Base-by-base conservation (phyloP, 805 yeast species). In the Grigorovia humatica region DNA sequence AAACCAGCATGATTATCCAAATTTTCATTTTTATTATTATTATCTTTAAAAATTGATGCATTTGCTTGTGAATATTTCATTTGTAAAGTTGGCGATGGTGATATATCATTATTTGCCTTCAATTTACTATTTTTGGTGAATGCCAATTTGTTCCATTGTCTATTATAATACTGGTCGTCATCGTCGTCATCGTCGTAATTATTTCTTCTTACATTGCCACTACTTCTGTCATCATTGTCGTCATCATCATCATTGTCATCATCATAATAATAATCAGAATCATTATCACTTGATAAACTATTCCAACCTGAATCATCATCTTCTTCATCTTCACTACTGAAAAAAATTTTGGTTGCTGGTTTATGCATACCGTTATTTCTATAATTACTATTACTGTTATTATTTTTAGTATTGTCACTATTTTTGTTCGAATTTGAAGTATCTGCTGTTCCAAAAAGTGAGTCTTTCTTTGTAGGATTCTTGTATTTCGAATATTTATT, bases 321-420 rank as follows among this genome's bases (percentile, higher is more conserved):
- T 15, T 48, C 51, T 29, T 65, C 68, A 35, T 65, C 71, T 23
- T 66, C 71, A 46, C 69, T 63, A 44, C 68, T 64, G 48, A 66
- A 60, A 44, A 64, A 66, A 29, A 64, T 54, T 29, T 58, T 59
- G 23, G 60, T 59, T 23, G 56, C 49, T 51, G 18, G 47, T 20
- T 61, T 57, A 19, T 56, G 51, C 51, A 17, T 44, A 43, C 11
- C 44, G 42, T 13, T 43, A 32, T 38, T 48, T 20, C 50, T 55
- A 5, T 43, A 44, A 38, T 47, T 49, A 29, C 9, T 46, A 43
- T 13, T 43, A 32, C 50, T 55, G 3, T 43, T 44, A 38, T 47
- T 49, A 29, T 17, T 49, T 15, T 51, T 53, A 13, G 47, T 46
- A 42, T 48, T 50, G n/a, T 27, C 30, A 17, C 52, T 48, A 27